Percentiles rank a stretch among this genome's conserved stretches.
These are phyloP conservation scores for Emergomyces africanus DNA, from an alignment of 2,329 filamentous ascomycete species.

Conservation along the genomic window DNA sequence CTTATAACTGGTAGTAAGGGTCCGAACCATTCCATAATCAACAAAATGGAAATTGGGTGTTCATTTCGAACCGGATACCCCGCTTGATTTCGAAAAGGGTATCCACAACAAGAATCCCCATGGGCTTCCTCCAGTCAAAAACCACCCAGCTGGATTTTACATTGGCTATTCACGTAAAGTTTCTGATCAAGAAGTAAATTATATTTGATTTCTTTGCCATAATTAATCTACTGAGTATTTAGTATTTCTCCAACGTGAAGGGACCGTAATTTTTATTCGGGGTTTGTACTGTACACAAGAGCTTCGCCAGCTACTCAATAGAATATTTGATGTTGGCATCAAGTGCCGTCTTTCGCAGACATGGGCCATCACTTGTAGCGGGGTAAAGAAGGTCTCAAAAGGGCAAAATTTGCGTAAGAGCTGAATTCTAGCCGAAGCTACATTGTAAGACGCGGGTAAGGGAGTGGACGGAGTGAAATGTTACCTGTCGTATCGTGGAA, in stretches of 20 bases:
- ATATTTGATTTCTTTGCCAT: not conserved
- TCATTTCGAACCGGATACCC: no score
- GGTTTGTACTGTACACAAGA: no score
- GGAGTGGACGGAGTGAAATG: not conserved
- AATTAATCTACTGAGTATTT: not conserved
- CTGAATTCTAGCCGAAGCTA: not conserved
- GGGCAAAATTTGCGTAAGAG: no score
- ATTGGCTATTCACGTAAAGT: not conserved
- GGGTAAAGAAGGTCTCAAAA: not conserved
- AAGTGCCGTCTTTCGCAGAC: not conserved
- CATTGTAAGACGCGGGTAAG: not conserved
- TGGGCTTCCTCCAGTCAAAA: not conserved
- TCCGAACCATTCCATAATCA: no score
- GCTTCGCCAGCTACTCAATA: not conserved
- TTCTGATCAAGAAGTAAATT: not conserved
- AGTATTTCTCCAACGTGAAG: not conserved
- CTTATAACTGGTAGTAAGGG: no score
- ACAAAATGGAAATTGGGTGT: no score
- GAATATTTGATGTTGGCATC: no score
- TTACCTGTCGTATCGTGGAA: not conserved
- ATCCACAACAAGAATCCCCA: not conserved
- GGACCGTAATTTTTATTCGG: no score
- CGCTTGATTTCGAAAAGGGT: not conserved
- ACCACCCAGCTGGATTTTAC: not conserved
- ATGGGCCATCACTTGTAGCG: not conserved